A percentile compares a stretch with the other conserved stretches of the same genome.
phyloP scores from a whole-genome alignment of 139 green algal genomes.

The Volvox africanus region DNA sequence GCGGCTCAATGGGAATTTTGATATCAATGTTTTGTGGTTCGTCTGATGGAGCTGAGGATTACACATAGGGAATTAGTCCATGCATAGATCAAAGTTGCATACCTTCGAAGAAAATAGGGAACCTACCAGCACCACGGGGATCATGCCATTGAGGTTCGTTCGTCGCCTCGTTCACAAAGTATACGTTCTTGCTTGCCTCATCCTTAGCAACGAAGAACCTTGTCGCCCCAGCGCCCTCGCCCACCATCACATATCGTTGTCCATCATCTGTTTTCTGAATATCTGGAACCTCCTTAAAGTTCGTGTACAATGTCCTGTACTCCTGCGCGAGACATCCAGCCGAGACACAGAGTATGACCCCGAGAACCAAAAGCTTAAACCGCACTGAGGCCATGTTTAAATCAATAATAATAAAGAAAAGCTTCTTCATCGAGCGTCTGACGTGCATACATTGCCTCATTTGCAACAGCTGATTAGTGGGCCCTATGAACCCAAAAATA shows the following conservation, averaged over 20 bases:
- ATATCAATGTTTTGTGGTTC: background rate
- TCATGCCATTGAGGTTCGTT: conserved; percentile 22
- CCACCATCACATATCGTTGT: conserved; percentile 2
- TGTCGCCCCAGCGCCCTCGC: background rate
- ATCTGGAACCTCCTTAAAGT: conserved; percentile 5
- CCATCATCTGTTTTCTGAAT: conserved; percentile 8
- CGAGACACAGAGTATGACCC: background rate
- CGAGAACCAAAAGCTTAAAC: background rate
- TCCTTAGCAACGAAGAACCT: conserved; percentile 5
- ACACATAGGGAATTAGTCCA: background rate
- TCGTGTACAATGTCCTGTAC: background rate
- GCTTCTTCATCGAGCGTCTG: too few relatives aligned
- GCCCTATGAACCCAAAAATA: too few relatives aligned
- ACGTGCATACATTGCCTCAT: too few relatives aligned
- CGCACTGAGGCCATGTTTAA: background rate
- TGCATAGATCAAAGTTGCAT: background rate
- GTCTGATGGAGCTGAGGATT: background rate
- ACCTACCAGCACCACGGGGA: conserved; percentile 4
- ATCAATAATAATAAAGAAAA: background rate
- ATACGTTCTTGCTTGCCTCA: background rate
- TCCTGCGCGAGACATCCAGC: background rate
- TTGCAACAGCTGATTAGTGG: too few relatives aligned
- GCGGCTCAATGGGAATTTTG: background rate
- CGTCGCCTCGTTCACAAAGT: background rate
- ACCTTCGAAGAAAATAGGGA: background rate